A percentile compares a stretch with the other conserved stretches of the same genome.
Evolutionary conservation across 1,284 basidiomycete species (phyloP).

Genomic region (Moesziomyces parantarcticus): DNA sequence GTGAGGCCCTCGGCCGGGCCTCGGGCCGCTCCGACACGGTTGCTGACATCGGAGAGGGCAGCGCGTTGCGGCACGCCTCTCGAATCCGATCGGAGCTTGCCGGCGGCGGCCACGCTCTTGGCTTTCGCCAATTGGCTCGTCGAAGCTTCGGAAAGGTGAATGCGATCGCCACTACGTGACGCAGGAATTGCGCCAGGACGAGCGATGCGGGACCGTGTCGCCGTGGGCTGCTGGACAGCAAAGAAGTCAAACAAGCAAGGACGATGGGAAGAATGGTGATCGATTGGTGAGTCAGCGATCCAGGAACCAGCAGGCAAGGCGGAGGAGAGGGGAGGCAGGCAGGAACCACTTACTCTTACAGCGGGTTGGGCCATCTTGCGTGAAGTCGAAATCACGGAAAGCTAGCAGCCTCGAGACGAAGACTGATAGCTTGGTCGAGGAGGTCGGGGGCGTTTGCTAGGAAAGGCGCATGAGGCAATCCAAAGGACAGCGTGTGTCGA

Average conservation of each 20-base stretch:
- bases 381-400: neutral
- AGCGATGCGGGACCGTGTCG: conserved; percentile 32
- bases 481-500: neutral
- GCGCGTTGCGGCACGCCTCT: conserved; percentile 33
- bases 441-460: neutral
- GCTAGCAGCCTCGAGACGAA: conserved; percentile 9
- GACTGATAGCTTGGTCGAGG: conserved; percentile 13
- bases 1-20: conserved; percentile 15
- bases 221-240: conserved; percentile 24
- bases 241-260: neutral
- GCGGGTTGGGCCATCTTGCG: conserved; percentile 41
- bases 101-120: conserved; percentile 16
- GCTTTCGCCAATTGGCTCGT: conserved; percentile 28
- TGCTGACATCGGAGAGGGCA: conserved; percentile 49
- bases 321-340: neutral
- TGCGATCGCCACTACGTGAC: conserved; percentile 46
- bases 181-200: conserved; percentile 45
- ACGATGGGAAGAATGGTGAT: neutral
- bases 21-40: conserved; percentile 22
- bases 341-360: conserved; percentile 28
- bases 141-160: conserved; percentile 43
- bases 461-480: conserved; percentile 11
- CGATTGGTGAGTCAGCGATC: conserved; percentile 1
- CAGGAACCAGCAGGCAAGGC: neutral
- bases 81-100: conserved; percentile 25